Base-by-base conservation (phyloP, 2,329 filamentous ascomycete genomes). In the Didymella segeticola region DNA sequence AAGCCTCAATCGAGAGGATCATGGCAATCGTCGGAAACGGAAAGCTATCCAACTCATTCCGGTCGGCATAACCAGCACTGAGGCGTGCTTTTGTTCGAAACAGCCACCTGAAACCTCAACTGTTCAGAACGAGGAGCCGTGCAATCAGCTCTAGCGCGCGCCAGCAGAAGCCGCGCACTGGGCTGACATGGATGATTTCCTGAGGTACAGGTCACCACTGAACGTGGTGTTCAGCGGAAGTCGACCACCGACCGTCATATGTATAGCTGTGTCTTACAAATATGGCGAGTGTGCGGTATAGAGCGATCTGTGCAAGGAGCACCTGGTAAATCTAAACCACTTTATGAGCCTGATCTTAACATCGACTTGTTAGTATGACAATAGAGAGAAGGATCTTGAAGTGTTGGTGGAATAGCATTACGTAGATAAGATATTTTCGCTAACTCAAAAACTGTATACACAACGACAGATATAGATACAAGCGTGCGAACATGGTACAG, bases 361-460 rank as follows among this genome's bases (percentile, higher is more conserved):
- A 42, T 7, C 5, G n/a, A n/a, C n/a, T n/a, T 10, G 5, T 23
- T 5, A 5, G 5, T 11, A 27, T 15, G 29, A 17, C 10, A 19
- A 12, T 19, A n/a, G 14, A 26, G 19, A 25, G 7, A 3, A 12
- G 12, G 14, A 5, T 1, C 8, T 17, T 11, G n/a, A 26, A 19
- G 5, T 33, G 25, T 27, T 15, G 33, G 29, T 38, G 41, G 27
- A 45, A 48, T 54, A 46, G 33, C 39, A 54, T 54, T 54, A 54
- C 2, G 51, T 54, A 54, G 51, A 45, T 45, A 36, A 41, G 14
- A 46, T 54, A 25, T 15, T 48, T 43, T 49, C 45, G 51, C 51
- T 54, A 49, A 48, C 17, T 54, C 23, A 22, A 49, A 22, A 36
- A 42, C 45, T 38, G 22, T 54, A 45, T 54, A 46, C 51, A 54